These are phyloP conservation scores for Cucumis hystrix DNA, from an alignment of 306 rosid genomes.

Conservation along the genomic window DNA sequence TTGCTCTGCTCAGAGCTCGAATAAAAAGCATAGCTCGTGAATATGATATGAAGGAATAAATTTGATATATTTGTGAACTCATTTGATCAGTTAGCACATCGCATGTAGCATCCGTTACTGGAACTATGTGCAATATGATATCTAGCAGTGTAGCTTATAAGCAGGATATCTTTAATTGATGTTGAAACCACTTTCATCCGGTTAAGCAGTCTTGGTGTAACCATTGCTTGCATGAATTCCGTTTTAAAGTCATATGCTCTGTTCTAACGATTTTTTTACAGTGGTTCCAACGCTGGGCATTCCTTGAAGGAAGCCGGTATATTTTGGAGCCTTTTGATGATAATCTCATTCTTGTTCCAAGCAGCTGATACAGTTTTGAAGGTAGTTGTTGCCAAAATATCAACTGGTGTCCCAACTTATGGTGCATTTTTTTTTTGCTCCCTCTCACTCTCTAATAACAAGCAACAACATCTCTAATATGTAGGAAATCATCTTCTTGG, in stretches of 20 bases:
- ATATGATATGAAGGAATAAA: not conserved
- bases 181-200: not conserved
- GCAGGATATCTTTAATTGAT: too few species aligned
- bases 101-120: too few species aligned
- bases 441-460: not conserved
- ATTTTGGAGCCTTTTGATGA: slow-evolving; percentile 87
- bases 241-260: not conserved
- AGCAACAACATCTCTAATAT: slow-evolving; percentile 12
- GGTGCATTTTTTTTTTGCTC: slow-evolving; percentile 1
- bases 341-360: slow-evolving; percentile 72
- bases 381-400: slow-evolving; percentile 31
- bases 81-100: too few species aligned
- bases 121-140: too few species aligned
- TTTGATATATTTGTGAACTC: too few species aligned
- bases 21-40: not conserved
- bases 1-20: not conserved
- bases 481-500: slow-evolving; percentile 65
- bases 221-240: not conserved
- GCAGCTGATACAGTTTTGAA: slow-evolving; percentile 78
- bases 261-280: not conserved
- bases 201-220: not conserved
- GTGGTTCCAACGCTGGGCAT: slow-evolving; percentile 74
- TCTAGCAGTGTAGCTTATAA: too few species aligned
- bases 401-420: slow-evolving; percentile 1
- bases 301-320: slow-evolving; percentile 69